Evolutionary conservation across 306 rosid genomes (phyloP).

Genomic region (Dryas alaskensis): DNA sequence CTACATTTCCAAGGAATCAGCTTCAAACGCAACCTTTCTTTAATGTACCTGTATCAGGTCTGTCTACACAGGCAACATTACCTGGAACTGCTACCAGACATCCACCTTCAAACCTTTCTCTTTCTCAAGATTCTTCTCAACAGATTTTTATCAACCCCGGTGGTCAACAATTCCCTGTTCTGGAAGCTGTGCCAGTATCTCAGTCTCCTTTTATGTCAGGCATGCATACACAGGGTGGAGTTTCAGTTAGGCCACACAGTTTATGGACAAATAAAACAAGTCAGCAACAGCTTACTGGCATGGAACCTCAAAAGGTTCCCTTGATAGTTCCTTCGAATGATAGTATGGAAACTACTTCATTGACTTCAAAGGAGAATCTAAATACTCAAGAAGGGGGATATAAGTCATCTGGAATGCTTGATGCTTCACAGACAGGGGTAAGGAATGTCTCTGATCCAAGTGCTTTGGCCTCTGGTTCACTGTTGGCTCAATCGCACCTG

Average conservation of each 20-base stretch:
- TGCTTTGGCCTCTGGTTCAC: constrained; percentile 33
- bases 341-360: constrained; percentile 28
- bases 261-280: constrained; percentile 29
- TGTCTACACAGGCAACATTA: constrained; percentile 34
- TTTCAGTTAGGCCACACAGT: constrained; percentile 27
- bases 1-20: constrained; percentile 39
- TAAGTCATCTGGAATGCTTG: constrained; percentile 21
- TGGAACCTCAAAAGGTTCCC: constrained; percentile 27
- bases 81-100: constrained; percentile 28
- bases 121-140: constrained; percentile 37
- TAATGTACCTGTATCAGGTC: constrained; percentile 21
- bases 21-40: constrained; percentile 34
- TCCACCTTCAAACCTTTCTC: constrained; percentile 28
- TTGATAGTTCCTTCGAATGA: constrained; percentile 20
- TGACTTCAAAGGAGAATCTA: constrained; percentile 27
- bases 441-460: constrained; percentile 35
- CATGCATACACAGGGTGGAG: constrained; percentile 35
- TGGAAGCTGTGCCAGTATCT: constrained; percentile 36
- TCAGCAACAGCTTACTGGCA: constrained; percentile 33
- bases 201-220: constrained; percentile 29
- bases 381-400: constrained; percentile 30
- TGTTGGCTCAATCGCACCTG: constrained; percentile 28
- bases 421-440: constrained; percentile 26
- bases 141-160: constrained; percentile 15
- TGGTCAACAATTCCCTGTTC: constrained; percentile 37